A percentile compares a stretch with the other conserved stretches of the same genome.
phyloP scores from a whole-genome alignment of 2,329 filamentous ascomycete genomes.

The Cytospora paraplurivora region DNA sequence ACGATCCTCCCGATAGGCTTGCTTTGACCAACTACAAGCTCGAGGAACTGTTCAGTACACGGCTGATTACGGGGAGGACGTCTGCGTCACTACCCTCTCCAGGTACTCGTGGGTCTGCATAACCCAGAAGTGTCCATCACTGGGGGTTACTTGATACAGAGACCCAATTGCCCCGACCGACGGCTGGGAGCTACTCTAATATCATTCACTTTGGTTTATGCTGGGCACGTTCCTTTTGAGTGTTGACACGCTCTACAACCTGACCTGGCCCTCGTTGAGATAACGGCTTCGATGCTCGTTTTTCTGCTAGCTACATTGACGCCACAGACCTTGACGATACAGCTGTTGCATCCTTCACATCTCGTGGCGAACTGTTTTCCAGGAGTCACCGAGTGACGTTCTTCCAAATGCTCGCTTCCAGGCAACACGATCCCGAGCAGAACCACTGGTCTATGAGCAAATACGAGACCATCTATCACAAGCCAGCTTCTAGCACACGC shows the following conservation, averaged over 20 bases:
- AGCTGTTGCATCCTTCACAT: slow-evolving; percentile 13
- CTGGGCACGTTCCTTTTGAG: slow-evolving; percentile 2
- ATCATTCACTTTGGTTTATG: neutral
- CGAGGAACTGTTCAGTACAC: slow-evolving; percentile 7
- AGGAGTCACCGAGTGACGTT: slow-evolving; percentile 27
- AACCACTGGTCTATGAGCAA: slow-evolving; percentile 58
- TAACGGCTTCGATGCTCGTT: slow-evolving; percentile 17
- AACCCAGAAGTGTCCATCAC: too few relatives aligned
- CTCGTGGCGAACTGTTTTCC: slow-evolving; percentile 2
- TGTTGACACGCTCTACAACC: slow-evolving; percentile 6
- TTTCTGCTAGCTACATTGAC: slow-evolving; percentile 5
- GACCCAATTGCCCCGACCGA: neutral
- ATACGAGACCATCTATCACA: slow-evolving; percentile 50
- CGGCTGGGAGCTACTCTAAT: slow-evolving; percentile 6
- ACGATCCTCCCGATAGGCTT: too few relatives aligned
- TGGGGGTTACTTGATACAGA: too few relatives aligned
- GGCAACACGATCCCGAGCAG: slow-evolving; percentile 55
- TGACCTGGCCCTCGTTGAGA: slow-evolving; percentile 16
- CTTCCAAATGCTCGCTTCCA: slow-evolving; percentile 59
- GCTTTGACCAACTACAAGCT: slow-evolving; percentile 10
- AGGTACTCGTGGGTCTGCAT: too few relatives aligned
- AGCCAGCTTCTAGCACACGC: slow-evolving; percentile 50
- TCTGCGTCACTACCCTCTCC: too few relatives aligned
- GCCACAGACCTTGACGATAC: slow-evolving; percentile 14
- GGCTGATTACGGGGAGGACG: neutral